Evolutionary conservation across 805 yeast species (phyloP).

Genomic region (Candida krabiensis): DNA sequence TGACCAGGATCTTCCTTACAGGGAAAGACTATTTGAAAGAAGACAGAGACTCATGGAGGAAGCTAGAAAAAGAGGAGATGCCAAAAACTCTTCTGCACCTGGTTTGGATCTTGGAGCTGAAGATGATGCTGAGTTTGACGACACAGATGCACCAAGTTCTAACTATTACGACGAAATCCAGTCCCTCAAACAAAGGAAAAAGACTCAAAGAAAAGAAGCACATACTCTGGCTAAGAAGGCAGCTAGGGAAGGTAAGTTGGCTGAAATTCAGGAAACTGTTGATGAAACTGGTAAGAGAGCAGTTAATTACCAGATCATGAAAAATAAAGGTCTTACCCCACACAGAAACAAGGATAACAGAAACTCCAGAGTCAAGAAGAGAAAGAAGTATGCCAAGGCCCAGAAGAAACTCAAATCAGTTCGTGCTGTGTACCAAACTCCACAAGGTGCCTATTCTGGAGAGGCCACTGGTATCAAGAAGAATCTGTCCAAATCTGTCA

Average conservation of each 20-base stretch:
- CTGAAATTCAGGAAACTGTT: conserved; percentile 62
- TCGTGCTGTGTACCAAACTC: conserved; percentile 81
- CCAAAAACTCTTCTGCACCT: conserved; percentile 37
- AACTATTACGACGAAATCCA: conserved; percentile 61
- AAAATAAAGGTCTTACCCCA: conserved; percentile 95
- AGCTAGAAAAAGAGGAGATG: conserved; percentile 82
- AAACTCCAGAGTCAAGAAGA: conserved; percentile 96
- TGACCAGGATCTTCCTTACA: conserved; percentile 88
- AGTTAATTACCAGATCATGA: conserved; percentile 87
- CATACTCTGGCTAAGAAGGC: conserved; percentile 75
- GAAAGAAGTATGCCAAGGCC: conserved; percentile 93
- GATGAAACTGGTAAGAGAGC: conserved; percentile 92
- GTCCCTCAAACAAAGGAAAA: conserved; percentile 45
- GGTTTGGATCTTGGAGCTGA: conserved; percentile 58
- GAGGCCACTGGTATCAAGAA: conserved; percentile 97
- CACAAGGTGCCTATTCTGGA: conserved; percentile 82
- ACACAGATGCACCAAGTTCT: conserved; percentile 43
- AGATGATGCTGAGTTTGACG: conserved; percentile 51
- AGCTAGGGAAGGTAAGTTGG: conserved; percentile 80
- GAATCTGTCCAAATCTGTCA: conserved; percentile 84
- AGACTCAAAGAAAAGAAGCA: conserved; percentile 55
- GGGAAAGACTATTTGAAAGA: conserved; percentile 86
- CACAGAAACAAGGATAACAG: conserved; percentile 91
- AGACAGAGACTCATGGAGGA: conserved; percentile 85
- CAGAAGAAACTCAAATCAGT: conserved; percentile 89